Evolutionary conservation across 2,329 filamentous ascomycete species (phyloP).

Genomic region (Scolecobasidium constrictum): DNA sequence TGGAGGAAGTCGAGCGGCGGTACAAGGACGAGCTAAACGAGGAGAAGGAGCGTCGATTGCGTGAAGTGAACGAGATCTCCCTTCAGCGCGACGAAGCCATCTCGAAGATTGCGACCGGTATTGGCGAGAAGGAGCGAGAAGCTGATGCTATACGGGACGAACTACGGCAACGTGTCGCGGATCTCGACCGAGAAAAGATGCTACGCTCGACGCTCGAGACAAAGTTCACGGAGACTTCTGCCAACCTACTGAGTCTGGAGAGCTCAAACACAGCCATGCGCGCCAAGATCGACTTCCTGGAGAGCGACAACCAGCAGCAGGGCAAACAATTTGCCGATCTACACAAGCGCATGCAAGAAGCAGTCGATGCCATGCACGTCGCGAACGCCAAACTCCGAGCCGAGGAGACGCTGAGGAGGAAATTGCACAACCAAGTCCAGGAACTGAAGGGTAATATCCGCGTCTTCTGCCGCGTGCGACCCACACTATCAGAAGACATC

Average conservation of each 20-base stretch:
- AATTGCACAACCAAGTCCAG: conserved; percentile 94
- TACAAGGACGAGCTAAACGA: conserved; percentile 57
- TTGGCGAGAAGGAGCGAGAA: conserved; percentile 45
- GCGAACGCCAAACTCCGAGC: conserved; percentile 75
- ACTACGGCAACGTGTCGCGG: conserved; percentile 34
- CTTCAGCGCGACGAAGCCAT: conserved; percentile 38
- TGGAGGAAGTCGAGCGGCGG: conserved; percentile 53
- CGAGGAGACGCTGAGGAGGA: conserved; percentile 81
- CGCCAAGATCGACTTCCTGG: conserved; percentile 77
- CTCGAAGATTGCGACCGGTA: conserved; percentile 36
- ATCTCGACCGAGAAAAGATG: conserved; percentile 46
- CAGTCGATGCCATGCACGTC: conserved; percentile 55
- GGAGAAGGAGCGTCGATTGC: conserved; percentile 42
- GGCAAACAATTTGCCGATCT: conserved; percentile 76
- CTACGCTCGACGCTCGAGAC: conserved; percentile 48
- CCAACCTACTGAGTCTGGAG: conserved; percentile 49
- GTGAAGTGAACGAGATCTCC: conserved; percentile 57
- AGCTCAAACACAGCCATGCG: conserved; percentile 64
- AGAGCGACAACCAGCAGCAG: conserved; percentile 81
- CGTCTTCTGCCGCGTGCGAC: conserved; percentile 92
- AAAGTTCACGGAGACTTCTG: conserved; percentile 33
- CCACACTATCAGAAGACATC: conserved; percentile 52
- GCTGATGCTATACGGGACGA: conserved; percentile 37
- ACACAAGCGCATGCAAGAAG: conserved; percentile 70
- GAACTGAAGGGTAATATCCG: conserved; percentile 97